These are phyloP conservation scores for Candida vaughaniae DNA, from an alignment of 805 yeast genomes.

Conservation along the genomic window DNA sequence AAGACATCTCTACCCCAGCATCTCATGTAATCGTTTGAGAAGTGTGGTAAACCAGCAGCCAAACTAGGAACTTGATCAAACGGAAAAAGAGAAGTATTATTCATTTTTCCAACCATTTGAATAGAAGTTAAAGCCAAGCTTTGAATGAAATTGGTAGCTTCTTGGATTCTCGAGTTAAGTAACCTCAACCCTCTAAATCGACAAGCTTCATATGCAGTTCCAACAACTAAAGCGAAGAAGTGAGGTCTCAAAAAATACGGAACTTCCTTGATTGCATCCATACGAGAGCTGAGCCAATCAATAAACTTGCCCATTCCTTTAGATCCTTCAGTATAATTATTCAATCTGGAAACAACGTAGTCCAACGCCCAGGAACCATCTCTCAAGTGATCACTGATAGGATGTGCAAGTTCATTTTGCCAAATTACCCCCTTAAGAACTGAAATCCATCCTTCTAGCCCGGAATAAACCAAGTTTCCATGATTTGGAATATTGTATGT, in stretches of 20 bases:
- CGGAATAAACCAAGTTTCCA: constrained; percentile 81
- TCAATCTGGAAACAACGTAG: constrained; percentile 61
- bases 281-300: constrained; percentile 67
- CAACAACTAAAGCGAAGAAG: constrained; percentile 79
- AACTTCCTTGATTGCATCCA: constrained; percentile 57
- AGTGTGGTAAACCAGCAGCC: constrained; percentile 97
- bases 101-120: constrained; percentile 79
- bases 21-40: constrained; percentile 87
- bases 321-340: constrained; percentile 47
- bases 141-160: constrained; percentile 72
- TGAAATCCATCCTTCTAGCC: constrained; percentile 89
- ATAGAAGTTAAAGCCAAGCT: constrained; percentile 76
- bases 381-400: constrained; percentile 76
- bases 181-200: constrained; percentile 62
- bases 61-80: constrained; percentile 60
- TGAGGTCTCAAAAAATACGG: constrained; percentile 86
- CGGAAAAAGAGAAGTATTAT: constrained; percentile 75
- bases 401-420: constrained; percentile 78
- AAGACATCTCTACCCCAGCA: constrained; percentile 99
- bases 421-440: constrained; percentile 61
- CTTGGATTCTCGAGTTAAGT: constrained; percentile 54
- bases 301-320: constrained; percentile 55
- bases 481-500: constrained; percentile 69
- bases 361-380: constrained; percentile 90
- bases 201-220: constrained; percentile 81